A percentile compares a stretch with the other conserved stretches of the same genome.
Evolutionary conservation across 2,329 filamentous ascomycete genomes (phyloP).

Genomic region (Pseudophaeomoniella oleicola): DNA sequence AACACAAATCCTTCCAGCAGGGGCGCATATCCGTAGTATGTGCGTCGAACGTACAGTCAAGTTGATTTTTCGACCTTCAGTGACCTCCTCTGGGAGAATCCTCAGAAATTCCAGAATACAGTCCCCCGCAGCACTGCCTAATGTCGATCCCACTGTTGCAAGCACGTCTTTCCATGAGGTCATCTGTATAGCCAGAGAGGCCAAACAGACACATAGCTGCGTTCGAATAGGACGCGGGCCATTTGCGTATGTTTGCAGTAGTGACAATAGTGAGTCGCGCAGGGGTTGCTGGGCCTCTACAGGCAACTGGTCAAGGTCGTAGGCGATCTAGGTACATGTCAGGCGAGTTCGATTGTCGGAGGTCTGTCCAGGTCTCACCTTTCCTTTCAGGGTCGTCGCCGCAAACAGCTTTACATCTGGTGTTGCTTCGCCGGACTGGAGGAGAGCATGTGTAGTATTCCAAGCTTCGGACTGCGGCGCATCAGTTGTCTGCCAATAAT

Average conservation of each 20-base stretch:
- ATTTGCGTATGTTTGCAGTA: constrained; percentile 66
- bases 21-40: constrained; percentile 23
- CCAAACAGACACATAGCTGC: constrained; percentile 87
- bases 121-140: constrained; percentile 61
- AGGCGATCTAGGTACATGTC: constrained; percentile 61
- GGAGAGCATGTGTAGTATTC: constrained; percentile 71
- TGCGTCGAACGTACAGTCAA: constrained; percentile 85
- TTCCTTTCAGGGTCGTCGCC: constrained; percentile 92
- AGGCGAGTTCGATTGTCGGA: too few species aligned
- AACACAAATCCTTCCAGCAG: constrained; percentile 27
- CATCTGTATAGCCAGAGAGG: constrained; percentile 93
- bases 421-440: constrained; percentile 62
- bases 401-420: constrained; percentile 87
- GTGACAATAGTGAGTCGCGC: constrained; percentile 67
- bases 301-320: constrained; percentile 83
- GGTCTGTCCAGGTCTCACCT: constrained; percentile 43
- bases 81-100: constrained; percentile 96
- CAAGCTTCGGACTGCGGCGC: constrained; percentile 52
- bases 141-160: constrained; percentile 59
- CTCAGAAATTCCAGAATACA: constrained; percentile 92
- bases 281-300: constrained; percentile 59
- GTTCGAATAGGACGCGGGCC: constrained; percentile 75
- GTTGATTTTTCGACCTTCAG: constrained; percentile 97
- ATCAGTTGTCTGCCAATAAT: constrained; percentile 3
- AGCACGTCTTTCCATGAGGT: constrained; percentile 89